A percentile compares a stretch with the other conserved stretches of the same genome.
Evolutionary conservation across 2,329 filamentous ascomycete genomes (phyloP).

Genomic region (Cordyceps javanica): DNA sequence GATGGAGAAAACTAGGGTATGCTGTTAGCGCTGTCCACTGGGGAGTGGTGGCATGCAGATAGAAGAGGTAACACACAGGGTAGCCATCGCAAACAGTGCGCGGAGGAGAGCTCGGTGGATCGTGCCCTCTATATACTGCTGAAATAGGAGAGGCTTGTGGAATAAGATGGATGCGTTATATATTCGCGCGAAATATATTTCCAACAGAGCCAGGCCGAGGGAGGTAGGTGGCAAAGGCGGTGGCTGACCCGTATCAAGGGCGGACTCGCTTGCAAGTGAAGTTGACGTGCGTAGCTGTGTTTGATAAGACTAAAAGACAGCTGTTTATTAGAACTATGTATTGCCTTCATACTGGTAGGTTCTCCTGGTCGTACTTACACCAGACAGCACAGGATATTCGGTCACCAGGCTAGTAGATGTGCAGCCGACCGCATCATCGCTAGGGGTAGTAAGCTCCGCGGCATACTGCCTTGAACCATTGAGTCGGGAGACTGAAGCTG

Average conservation of each 20-base stretch:
- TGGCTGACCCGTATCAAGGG: not conserved
- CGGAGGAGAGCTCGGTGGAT: conserved; percentile 1
- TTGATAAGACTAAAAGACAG: not conserved
- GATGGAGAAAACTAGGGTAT: not conserved
- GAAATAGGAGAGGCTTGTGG: conserved; percentile 1
- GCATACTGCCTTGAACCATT: too few relatives aligned
- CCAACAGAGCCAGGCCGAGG: not conserved
- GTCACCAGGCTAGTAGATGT: not conserved
- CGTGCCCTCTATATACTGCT: conserved; percentile 1
- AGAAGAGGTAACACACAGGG: not conserved
- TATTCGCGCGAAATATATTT: conserved; percentile 2
- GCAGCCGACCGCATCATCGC: not conserved
- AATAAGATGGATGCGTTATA: conserved; percentile 1
- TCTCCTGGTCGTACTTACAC: not conserved
- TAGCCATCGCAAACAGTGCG: conserved; percentile 2
- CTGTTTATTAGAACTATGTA: not conserved
- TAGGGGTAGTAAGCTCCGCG: not conserved
- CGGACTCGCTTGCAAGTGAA: not conserved
- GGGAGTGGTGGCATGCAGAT: too few relatives aligned
- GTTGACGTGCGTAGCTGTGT: not conserved
- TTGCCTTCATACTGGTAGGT: too few relatives aligned
- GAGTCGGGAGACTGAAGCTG: not conserved
- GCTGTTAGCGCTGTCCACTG: not conserved
- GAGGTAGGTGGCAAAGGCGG: conserved; percentile 2
- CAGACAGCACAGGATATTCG: not conserved